Conservation (phyloP, 2,329 filamentous ascomycete genomes). For the Phoma sp. region DNA sequence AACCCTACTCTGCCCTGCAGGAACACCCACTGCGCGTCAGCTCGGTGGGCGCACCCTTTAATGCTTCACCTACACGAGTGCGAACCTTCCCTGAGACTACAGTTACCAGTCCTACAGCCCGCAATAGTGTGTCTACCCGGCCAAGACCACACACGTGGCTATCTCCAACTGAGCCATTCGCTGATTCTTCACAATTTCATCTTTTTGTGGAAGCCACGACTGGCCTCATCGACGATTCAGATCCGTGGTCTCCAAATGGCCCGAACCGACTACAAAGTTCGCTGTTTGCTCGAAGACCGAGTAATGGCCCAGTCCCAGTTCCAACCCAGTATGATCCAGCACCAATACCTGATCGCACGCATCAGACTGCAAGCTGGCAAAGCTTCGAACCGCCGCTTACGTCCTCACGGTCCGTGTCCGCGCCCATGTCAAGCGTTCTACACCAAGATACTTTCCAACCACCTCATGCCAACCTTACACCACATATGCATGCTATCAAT, state of each 20-base stretch:
- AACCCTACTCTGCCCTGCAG: conserved; percentile 20
- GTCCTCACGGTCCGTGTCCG: conserved; percentile 19
- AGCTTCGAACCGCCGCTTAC: conserved; percentile 31
- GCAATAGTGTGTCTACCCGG: conserved; percentile 25
- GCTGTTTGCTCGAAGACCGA: conserved; percentile 40
- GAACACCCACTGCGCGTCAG: conserved; percentile 16
- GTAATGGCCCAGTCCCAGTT: conserved; percentile 36
- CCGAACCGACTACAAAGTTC: conserved; percentile 44
- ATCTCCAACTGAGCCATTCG: conserved; percentile 46
- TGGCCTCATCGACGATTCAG: conserved; percentile 41
- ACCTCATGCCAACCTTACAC: conserved; percentile 23
- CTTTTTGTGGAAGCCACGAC: conserved; percentile 51
- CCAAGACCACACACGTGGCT: conserved; percentile 45
- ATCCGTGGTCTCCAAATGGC: conserved; percentile 41
- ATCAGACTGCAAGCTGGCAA: conserved; percentile 36
- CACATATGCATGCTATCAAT: conserved; percentile 37
- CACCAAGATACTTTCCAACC: conserved; percentile 6
- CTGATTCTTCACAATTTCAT: conserved; percentile 46
- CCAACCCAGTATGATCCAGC: conserved; percentile 29
- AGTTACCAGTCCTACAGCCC: conserved; percentile 25
- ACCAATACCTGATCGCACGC: conserved; percentile 16
- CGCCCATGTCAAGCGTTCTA: conserved; percentile 18
- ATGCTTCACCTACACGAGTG: conserved; percentile 30
- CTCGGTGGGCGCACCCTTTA: conserved; percentile 29
- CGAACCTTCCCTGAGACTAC: conserved; percentile 40